Conservation (phyloP, 164 flowering plant species). For the grape (Vitis vinifera) region ASM3070453v1 NC_081819.1:17527501-17528000, state of each 20-base stretch:
- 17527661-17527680: conserved; percentile 97
- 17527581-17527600: conserved; percentile 97
- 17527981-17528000: too few relatives aligned
- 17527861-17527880: conserved; percentile 83
- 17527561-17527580: conserved; percentile 97
- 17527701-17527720: conserved; percentile 93
- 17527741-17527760: conserved; percentile 87
- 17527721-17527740: conserved; percentile 98
- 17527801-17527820: conserved; percentile 97
- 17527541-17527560: conserved; percentile 99
- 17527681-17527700: conserved; percentile 84
- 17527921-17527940: conserved; percentile 69
- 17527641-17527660: conserved; percentile 98
- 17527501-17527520: conserved; percentile 99
- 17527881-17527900: conserved; percentile 87
- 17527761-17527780: conserved; percentile 92
- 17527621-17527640: conserved; percentile 93
- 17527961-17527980: background rate
- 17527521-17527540: conserved; percentile 97
- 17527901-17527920: conserved; percentile 93
- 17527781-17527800: conserved; percentile 90
- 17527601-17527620: conserved; percentile 84
- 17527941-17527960: conserved; percentile 6
- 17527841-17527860: conserved; percentile 82
- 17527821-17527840: conserved; percentile 99